Conservation (phyloP, 31 red algal species). For the Odonthalia washingtoniensis region DNA sequence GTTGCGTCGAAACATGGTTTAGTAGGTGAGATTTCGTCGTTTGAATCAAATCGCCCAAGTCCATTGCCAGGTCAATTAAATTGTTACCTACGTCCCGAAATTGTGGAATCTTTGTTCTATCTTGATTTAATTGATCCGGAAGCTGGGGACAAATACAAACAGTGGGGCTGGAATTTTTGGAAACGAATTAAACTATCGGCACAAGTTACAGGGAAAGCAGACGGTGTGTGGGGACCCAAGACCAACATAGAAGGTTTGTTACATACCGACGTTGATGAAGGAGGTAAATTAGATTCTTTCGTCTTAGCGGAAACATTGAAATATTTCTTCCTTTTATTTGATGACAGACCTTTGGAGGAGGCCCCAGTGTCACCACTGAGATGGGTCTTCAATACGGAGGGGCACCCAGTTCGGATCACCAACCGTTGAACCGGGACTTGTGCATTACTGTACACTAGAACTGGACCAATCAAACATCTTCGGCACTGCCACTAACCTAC, state of each 20-base stretch:
- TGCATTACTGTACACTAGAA: too few relatives aligned
- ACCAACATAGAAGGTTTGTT: background rate
- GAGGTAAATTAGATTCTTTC: slow-evolving; percentile 82
- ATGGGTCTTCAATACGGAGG: slow-evolving; percentile 91
- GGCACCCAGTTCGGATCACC: slow-evolving; percentile 72
- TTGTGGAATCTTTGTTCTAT: slow-evolving; percentile 76
- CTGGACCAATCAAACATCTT: too few relatives aligned
- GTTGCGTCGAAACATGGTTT: slow-evolving; percentile 33
- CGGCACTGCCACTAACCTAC: too few relatives aligned
- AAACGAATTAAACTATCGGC: slow-evolving; percentile 27
- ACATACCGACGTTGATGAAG: background rate
- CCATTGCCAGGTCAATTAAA: slow-evolving; percentile 31
- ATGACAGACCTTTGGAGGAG: slow-evolving; percentile 40
- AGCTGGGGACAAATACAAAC: slow-evolving; percentile 49
- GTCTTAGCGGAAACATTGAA: slow-evolving; percentile 93
- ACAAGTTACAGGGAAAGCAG: slow-evolving; percentile 35
- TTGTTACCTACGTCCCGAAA: slow-evolving; percentile 64
- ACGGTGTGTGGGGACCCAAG: slow-evolving; percentile 41
- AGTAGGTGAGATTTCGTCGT: slow-evolving; percentile 44
- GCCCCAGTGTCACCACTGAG: slow-evolving; percentile 39
- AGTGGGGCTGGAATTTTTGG: slow-evolving; percentile 61
- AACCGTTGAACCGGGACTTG: too few relatives aligned
- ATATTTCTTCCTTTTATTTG: slow-evolving; percentile 91
- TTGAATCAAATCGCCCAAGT: background rate
- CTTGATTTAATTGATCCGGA: slow-evolving; percentile 56